Conservation (phyloP, 192 early-diverging fungal genomes). For the Pilobolus umbonatus region DNA sequence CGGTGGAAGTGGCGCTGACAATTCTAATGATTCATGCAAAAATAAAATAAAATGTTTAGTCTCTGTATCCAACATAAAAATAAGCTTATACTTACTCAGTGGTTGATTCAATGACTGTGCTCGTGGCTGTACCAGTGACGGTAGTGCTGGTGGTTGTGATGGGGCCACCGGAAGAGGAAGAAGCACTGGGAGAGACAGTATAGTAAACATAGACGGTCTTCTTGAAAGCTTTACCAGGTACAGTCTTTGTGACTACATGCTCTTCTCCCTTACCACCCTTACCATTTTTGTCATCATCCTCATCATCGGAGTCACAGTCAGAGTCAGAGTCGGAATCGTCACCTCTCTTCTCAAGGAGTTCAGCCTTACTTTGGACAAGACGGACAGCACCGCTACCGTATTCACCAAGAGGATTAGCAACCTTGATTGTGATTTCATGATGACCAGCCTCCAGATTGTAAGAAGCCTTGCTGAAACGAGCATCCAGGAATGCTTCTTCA, state of each 20-base stretch:
- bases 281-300: background rate
- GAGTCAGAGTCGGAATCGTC: too few species aligned
- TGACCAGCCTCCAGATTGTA: background rate
- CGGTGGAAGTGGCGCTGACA: too few species aligned
- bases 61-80: too few species aligned
- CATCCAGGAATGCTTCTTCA: background rate
- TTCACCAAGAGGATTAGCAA: constrained; percentile 2
- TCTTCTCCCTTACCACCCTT: background rate
- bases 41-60: too few species aligned
- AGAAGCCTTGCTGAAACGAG: background rate
- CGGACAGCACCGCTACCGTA: constrained; percentile 5
- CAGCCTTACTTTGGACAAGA: background rate
- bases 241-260: background rate
- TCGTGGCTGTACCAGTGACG: too few species aligned
- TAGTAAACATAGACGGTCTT: constrained; percentile 11
- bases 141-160: background rate
- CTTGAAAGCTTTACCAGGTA: background rate
- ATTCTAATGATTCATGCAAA: too few species aligned
- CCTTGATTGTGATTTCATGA: constrained; percentile 12
- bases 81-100: too few species aligned
- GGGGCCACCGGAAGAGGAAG: background rate
- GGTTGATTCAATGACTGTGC: too few species aligned
- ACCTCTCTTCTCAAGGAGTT: background rate
- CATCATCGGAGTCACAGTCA: background rate
- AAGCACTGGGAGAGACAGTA: background rate